Evolutionary conservation across 805 yeast genomes (phyloP).

Genomic region (Lipomyces starkeyi): DNA sequence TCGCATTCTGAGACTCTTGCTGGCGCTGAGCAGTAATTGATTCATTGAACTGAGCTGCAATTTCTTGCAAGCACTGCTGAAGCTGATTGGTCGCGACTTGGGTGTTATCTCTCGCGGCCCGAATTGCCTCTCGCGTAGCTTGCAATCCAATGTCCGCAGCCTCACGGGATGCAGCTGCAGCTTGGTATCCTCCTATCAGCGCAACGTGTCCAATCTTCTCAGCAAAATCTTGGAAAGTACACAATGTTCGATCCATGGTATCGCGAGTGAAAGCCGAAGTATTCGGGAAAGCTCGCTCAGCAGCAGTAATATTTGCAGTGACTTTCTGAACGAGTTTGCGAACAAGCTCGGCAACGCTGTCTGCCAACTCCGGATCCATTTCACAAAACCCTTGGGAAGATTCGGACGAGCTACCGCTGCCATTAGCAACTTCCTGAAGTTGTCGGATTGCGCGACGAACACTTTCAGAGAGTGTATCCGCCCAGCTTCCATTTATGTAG

Average conservation of each 20-base stretch:
- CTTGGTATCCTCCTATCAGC: slow-evolving; percentile 18
- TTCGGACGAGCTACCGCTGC: not conserved
- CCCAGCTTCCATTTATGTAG: slow-evolving; percentile 9
- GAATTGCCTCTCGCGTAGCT: slow-evolving; percentile 27
- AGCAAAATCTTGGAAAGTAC: slow-evolving; percentile 27
- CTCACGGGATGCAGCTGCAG: slow-evolving; percentile 24
- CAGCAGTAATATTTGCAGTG: slow-evolving; percentile 11
- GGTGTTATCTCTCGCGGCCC: slow-evolving; percentile 25
- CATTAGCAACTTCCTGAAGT: slow-evolving; percentile 21
- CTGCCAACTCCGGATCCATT: slow-evolving; percentile 28
- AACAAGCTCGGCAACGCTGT: slow-evolving; percentile 28
- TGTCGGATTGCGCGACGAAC: slow-evolving; percentile 26
- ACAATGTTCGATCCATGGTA: slow-evolving; percentile 22
- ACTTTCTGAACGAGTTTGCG: slow-evolving; percentile 26
- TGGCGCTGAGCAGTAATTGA: not conserved
- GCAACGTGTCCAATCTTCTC: slow-evolving; percentile 32
- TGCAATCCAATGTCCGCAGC: slow-evolving; percentile 26
- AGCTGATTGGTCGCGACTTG: slow-evolving; percentile 26
- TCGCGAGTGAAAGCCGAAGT: slow-evolving; percentile 15
- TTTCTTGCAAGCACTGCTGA: slow-evolving; percentile 24
- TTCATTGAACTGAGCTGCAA: slow-evolving; percentile 19
- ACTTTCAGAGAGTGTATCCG: slow-evolving; percentile 22
- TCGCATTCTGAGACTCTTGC: not conserved
- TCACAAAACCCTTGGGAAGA: not conserved
- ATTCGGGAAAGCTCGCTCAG: slow-evolving; percentile 12